Conservation (phyloP, 1,139 yeast species). For the Taiozyma sp. region DNA sequence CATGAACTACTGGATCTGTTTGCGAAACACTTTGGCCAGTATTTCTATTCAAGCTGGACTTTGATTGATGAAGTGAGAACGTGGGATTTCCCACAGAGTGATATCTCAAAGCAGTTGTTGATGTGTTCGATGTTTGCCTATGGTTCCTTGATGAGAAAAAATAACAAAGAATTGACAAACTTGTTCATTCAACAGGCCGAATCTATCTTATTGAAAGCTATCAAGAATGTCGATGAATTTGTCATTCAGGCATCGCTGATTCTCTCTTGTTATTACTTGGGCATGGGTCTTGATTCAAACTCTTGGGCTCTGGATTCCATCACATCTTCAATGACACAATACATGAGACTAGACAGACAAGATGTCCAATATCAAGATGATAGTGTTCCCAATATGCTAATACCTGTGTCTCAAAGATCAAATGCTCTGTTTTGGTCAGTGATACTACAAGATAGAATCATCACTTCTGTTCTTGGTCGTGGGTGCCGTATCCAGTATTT, state of each 20-base stretch:
- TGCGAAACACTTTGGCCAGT: conserved; percentile 13
- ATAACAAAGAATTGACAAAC: conserved; percentile 5
- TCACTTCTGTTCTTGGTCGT: conserved; percentile 1
- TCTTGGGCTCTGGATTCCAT: conserved; percentile 21
- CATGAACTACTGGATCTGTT: conserved; percentile 9
- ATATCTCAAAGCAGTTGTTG: conserved; percentile 15
- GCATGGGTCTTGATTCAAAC: conserved; percentile 17
- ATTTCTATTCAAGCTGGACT: conserved; percentile 12
- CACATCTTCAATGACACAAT: conserved; percentile 16
- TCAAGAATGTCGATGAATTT: conserved; percentile 10
- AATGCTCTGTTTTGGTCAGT: conserved; percentile 24
- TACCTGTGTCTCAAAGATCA: conserved; percentile 5
- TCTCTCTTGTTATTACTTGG: conserved; percentile 14
- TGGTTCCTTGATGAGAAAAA: conserved; percentile 10
- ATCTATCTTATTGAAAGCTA: conserved; percentile 11
- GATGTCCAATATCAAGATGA: not conserved
- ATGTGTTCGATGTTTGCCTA: conserved; percentile 16
- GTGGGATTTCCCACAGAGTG: conserved; percentile 15
- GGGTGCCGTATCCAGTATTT: conserved; percentile 26
- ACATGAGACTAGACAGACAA: conserved; percentile 13
- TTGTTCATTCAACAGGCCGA: conserved; percentile 12
- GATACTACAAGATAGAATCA: conserved; percentile 20
- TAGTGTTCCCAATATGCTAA: not conserved
- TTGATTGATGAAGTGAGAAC: conserved; percentile 10
- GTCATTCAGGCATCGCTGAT: conserved; percentile 13